Conservation (phyloP, 352 stramenopile genomes). For the Aphanomyces astaci region DNA sequence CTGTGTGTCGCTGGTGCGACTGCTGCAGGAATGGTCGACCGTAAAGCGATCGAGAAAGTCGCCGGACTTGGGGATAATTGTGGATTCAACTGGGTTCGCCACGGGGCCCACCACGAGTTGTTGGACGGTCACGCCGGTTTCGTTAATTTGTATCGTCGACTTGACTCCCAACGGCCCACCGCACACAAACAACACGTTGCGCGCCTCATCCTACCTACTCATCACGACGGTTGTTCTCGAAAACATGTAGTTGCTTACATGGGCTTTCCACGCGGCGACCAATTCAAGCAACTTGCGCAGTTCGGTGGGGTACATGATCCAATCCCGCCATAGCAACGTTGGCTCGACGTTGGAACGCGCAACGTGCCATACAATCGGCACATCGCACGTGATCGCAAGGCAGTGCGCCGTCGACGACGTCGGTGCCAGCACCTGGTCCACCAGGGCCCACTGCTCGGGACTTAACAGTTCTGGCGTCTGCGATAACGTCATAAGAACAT, state of each 20-base stretch:
- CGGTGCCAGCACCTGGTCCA: not conserved
- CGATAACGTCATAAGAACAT: not conserved
- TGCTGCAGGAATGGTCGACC: not conserved
- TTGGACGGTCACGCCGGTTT: not conserved
- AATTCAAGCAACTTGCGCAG: conserved; percentile 31
- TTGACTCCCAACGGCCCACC: conserved; percentile 29
- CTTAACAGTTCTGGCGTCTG: conserved; percentile 3
- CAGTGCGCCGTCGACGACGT: conserved; percentile 13
- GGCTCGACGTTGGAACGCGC: conserved; percentile 10
- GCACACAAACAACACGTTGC: conserved; percentile 41
- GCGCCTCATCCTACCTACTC: conserved; percentile 29
- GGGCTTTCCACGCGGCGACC: conserved; percentile 31
- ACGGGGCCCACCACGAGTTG: conserved; percentile 12
- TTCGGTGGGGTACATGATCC: conserved; percentile 38
- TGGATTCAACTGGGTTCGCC: conserved; percentile 2
- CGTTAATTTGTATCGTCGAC: conserved; percentile 33
- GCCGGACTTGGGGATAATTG: not conserved
- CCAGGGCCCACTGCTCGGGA: not conserved
- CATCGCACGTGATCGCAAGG: conserved; percentile 48
- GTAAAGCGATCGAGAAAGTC: conserved; percentile 16
- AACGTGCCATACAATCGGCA: conserved; percentile 37
- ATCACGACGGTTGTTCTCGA: conserved; percentile 7
- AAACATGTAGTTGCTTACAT: conserved; percentile 24
- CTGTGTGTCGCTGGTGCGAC: conserved; percentile 21
- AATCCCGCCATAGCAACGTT: conserved; percentile 24